A percentile compares a stretch with the other conserved stretches of the same genome.
phyloP scores from a whole-genome alignment of 495 filamentous ascomycete species.

The Aeminium ludgeri region DNA sequence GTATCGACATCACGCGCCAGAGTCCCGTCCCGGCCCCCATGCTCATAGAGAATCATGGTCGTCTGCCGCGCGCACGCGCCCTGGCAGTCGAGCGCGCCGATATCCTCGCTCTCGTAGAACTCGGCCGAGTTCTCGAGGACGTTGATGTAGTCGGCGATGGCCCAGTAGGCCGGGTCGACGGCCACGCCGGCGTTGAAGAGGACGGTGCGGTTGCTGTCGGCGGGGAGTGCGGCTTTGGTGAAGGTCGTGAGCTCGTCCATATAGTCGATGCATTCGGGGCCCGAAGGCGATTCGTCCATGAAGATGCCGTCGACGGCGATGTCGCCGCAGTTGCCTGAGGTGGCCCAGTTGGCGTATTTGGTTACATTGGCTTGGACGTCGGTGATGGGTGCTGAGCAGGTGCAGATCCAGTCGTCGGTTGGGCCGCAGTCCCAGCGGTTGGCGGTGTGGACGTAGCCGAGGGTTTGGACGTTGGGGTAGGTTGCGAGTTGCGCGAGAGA shows the following conservation, averaged over 20 bases:
- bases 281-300: constrained; percentile 7
- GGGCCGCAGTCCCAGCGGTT: constrained; percentile 16
- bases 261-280: not conserved
- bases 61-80: constrained; percentile 1
- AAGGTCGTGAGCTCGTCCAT: constrained; percentile 3
- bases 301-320: constrained; percentile 7
- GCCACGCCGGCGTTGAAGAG: constrained; percentile 8
- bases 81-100: constrained; percentile 1
- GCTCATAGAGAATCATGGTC: constrained; percentile 3
- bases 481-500: constrained; percentile 31
- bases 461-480: constrained; percentile 32
- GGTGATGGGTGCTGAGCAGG: constrained; percentile 13
- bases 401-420: not conserved
- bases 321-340: not conserved
- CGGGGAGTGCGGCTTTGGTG: constrained; percentile 2
- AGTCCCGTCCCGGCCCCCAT: not conserved
- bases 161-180: constrained; percentile 1
- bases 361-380: constrained; percentile 26
- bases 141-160: constrained; percentile 12
- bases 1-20: not conserved
- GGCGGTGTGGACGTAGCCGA: constrained; percentile 37
- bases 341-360: constrained; percentile 28
- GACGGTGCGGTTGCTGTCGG: constrained; percentile 2
- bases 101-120: constrained; percentile 1
- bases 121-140: constrained; percentile 2